Evolutionary conservation across 345 rosid species (phyloP), one percentile per base, ranked within the genome.

Genomic region (Eucalyptus regnans): DNA sequence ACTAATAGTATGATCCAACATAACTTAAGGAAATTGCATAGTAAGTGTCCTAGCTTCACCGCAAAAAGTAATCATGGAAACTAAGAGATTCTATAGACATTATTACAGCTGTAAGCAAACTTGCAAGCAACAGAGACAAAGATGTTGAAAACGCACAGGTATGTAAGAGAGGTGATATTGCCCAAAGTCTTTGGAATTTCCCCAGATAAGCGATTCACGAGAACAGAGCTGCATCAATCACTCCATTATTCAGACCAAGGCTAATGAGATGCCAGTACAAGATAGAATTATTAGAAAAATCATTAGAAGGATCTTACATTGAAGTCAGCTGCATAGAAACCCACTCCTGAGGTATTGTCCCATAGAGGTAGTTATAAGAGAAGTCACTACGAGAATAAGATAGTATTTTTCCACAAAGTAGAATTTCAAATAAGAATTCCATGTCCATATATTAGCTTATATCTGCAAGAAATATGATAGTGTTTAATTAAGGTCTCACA

Each of bases 321-420:
- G 31, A 86, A n/a, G 89, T 88, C 91, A 91, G 85, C 79, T 86
- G 90, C 87, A 89, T 17, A 46, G 94, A 89, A 89, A 91, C 89
- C 94, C 94, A 93, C 89, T 92, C 93, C 76, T n/a, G 87, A 9
- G 96, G 96, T 90, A 94, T 91, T 84, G 92, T 86, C 79, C 96
- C 94, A 50, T 86, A 88, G 64, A 94, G 90, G 87, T 90, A 92
- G 91, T 94, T 94, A 66, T 54, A 80, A 87, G 91, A 15, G 6
- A 90, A 87, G 89, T 91, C 91, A 49, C 96, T 93, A 85, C 29
- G 60, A 87, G 87, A 41, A 50, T 87, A 66, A 41, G 43, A 50
- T 17, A 50, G 33, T 31, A 49, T 86, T 86, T 31, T 10, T 86
- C 27, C 6, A 12, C 11, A 41, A 41, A 76, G 48, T 20, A 76